phyloP scores from a whole-genome alignment of 176 grass and related monocot species.

The Carex littledalei region DNA sequence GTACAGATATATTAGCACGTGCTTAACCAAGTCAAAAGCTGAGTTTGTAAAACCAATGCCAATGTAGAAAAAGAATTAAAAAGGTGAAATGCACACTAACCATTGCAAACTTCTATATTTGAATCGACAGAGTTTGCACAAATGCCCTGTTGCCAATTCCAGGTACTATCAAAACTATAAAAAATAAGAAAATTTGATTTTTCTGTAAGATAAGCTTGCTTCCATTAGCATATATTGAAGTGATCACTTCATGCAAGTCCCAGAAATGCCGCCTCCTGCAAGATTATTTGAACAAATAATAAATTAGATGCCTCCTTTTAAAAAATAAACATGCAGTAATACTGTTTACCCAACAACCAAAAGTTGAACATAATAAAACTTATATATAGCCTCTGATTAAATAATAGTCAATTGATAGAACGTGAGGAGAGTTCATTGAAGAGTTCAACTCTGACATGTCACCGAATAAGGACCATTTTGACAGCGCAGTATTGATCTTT shows the following conservation, averaged over 20 bases:
- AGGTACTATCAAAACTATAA: slow-evolving; percentile 1
- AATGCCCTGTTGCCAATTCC: slow-evolving; percentile 2
- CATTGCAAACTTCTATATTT: neutral
- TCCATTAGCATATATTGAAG: neutral
- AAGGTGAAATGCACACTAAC: neutral
- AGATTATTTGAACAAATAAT: neutral
- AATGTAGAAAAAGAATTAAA: neutral
- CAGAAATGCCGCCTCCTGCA: neutral
- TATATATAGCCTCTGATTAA: neutral
- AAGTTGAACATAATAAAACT: neutral
- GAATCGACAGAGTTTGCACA: neutral
- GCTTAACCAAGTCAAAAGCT: neutral
- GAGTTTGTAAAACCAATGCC: neutral
- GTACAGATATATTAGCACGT: neutral
- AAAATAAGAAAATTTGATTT: neutral
- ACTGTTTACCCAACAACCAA: neutral
- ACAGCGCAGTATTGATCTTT: neutral
- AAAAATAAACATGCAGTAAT: neutral
- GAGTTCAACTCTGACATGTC: neutral
- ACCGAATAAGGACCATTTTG: neutral
- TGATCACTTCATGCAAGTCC: neutral
- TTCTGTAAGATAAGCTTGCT: neutral
- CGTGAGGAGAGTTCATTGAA: neutral
- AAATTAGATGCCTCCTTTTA: neutral
- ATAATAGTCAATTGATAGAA: neutral